Percentiles rank a stretch among this genome's conserved stretches.
These are phyloP conservation scores for Podospora pseudopauciseta DNA, from an alignment of 495 filamentous ascomycete species.

Conservation along the genomic window DNA sequence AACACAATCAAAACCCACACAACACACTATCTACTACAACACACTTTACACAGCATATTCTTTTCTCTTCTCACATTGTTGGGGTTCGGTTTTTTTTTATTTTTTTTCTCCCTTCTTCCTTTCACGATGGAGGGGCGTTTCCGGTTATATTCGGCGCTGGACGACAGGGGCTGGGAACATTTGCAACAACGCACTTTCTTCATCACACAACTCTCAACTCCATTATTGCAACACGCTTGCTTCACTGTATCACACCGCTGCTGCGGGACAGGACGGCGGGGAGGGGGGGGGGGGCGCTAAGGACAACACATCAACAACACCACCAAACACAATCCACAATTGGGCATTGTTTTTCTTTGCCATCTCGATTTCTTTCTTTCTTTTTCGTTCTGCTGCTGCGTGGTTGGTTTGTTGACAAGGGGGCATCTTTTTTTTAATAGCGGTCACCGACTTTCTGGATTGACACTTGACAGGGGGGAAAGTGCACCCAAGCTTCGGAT, in stretches of 20 bases:
- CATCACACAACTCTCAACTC: not conserved
- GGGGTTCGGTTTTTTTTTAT: not conserved
- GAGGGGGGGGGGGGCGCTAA: too few relatives aligned
- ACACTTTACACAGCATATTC: not conserved
- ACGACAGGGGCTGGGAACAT: not conserved
- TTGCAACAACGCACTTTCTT: not conserved
- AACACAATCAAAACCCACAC: not conserved
- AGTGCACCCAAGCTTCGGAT: not conserved
- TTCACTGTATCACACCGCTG: not conserved
- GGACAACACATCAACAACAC: not conserved
- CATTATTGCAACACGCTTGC: not conserved
- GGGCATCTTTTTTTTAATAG: not conserved
- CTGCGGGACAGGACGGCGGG: not conserved
- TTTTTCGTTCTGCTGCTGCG: not conserved
- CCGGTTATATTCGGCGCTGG: slow-evolving; percentile 1
- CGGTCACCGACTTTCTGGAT: not conserved
- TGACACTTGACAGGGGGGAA: too few relatives aligned
- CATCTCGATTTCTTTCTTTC: not conserved
- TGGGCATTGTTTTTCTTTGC: not conserved
- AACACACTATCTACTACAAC: not conserved
- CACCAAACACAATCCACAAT: not conserved
- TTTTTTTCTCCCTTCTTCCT: too few relatives aligned
- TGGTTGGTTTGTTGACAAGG: not conserved
- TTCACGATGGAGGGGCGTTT: not conserved
- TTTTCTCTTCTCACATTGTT: not conserved